Conservation (phyloP, 257 asterid species). For the Pogostemon cablin region DNA sequence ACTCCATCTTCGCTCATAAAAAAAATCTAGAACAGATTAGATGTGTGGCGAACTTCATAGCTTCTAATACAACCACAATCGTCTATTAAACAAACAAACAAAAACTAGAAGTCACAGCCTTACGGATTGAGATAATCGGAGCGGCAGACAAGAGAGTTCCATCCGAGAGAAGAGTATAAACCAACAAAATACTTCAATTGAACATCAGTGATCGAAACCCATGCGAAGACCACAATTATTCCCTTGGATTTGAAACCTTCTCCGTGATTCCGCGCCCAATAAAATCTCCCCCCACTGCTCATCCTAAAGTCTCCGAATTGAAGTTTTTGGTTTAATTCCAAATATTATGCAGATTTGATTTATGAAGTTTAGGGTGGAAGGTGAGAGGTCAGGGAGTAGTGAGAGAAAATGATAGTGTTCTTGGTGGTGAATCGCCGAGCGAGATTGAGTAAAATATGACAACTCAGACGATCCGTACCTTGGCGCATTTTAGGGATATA, state of each 20-base stretch:
- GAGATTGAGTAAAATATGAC: constrained; percentile 43
- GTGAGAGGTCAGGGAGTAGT: constrained; percentile 21
- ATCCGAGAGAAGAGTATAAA: constrained; percentile 77
- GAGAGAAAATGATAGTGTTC: constrained; percentile 34
- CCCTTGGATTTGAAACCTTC: constrained; percentile 55
- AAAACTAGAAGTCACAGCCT: constrained; percentile 24
- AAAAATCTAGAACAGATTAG: constrained; percentile 11
- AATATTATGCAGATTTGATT: constrained; percentile 13
- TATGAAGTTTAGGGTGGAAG: constrained; percentile 24
- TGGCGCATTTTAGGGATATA: constrained; percentile 35
- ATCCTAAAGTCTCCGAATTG: constrained; percentile 22
- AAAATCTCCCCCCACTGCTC: constrained; percentile 59
- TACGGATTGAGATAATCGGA: constrained; percentile 83
- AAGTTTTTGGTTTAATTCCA: neutral
- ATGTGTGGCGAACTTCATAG: neutral
- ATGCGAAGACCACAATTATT: constrained; percentile 59
- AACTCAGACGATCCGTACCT: constrained; percentile 43
- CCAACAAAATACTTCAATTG: constrained; percentile 52
- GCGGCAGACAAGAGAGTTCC: constrained; percentile 76
- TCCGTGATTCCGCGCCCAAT: constrained; percentile 58
- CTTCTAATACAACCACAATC: constrained; percentile 5
- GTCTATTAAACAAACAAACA: neutral
- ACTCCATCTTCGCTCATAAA: constrained; percentile 12
- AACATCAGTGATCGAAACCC: constrained; percentile 64
- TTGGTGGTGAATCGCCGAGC: constrained; percentile 42